phyloP scores from a whole-genome alignment of 352 stramenopile species.

The Pseudoperonospora humuli region DNA sequence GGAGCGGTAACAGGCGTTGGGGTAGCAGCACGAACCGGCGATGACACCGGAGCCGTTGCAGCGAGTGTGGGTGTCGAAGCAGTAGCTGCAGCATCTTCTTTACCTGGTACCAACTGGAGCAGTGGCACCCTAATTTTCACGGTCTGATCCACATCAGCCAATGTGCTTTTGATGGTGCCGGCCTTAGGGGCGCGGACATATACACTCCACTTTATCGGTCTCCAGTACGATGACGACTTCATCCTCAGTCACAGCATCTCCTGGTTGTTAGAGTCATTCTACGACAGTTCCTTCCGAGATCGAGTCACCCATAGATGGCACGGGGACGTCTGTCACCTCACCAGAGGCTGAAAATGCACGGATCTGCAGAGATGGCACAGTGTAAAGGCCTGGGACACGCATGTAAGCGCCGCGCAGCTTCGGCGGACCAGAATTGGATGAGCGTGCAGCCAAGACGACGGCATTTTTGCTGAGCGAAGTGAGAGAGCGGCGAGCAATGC shows the following conservation, averaged over 20 bases:
- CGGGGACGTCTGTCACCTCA: conserved; percentile 45
- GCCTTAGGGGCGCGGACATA: conserved; percentile 80
- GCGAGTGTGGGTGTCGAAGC: conserved; percentile 15
- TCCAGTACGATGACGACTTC: conserved; percentile 97
- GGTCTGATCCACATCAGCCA: conserved; percentile 89
- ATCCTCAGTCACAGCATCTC: conserved; percentile 90
- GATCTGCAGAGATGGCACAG: conserved; percentile 4
- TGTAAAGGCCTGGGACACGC: not conserved
- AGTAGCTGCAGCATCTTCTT: conserved; percentile 16
- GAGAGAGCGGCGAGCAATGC: conserved; percentile 13
- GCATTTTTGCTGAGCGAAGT: conserved; percentile 8
- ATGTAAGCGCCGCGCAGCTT: conserved; percentile 1
- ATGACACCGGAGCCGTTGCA: too few relatives aligned
- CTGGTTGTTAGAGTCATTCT: conserved; percentile 90
- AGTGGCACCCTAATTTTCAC: conserved; percentile 91
- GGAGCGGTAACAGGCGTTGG: conserved; percentile 15
- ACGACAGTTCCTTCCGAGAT: conserved; percentile 98
- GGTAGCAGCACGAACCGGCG: conserved; percentile 4
- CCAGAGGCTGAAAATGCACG: conserved; percentile 33
- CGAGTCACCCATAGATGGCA: conserved; percentile 90
- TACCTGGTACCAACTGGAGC: conserved; percentile 89
- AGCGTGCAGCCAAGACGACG: conserved; percentile 6
- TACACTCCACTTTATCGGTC: conserved; percentile 96
- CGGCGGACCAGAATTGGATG: conserved; percentile 6
- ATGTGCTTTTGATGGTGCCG: conserved; percentile 86